A percentile compares a stretch with the other conserved stretches of the same genome.
These are phyloP conservation scores for Isatis tinctoria DNA, from an alignment of 345 rosid genomes.

Conservation along the genomic window DNA sequence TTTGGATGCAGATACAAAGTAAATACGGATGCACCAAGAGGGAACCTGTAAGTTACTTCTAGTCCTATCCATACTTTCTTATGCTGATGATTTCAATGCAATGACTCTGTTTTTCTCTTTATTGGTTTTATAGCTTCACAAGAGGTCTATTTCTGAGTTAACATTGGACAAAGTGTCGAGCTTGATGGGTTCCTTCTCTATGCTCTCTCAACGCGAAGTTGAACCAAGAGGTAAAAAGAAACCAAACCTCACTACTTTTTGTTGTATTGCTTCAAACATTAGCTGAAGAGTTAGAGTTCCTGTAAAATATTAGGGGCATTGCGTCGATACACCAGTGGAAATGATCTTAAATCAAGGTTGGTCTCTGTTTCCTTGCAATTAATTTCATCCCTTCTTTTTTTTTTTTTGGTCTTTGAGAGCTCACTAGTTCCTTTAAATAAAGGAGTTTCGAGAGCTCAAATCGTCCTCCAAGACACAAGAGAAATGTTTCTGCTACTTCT, in stretches of 20 bases:
- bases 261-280: background rate
- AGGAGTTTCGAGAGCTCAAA: slow-evolving; percentile 50
- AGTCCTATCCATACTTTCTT: background rate
- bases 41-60: slow-evolving; percentile 56
- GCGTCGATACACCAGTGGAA: slow-evolving; percentile 47
- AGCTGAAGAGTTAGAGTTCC: background rate
- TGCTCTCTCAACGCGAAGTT: slow-evolving; percentile 48
- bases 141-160: slow-evolving; percentile 71
- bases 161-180: slow-evolving; percentile 70
- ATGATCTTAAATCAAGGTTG: slow-evolving; percentile 69
- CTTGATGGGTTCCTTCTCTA: slow-evolving; percentile 69
- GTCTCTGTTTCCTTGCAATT: background rate
- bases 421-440: slow-evolving; percentile 18
- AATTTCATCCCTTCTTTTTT: background rate
- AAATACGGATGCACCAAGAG: slow-evolving; percentile 72
- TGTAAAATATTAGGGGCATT: slow-evolving; percentile 41
- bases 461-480: slow-evolving; percentile 50
- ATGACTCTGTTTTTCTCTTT: background rate
- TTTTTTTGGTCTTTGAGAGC: background rate
- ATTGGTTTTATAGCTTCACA: slow-evolving; percentile 46
- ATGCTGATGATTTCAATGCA: background rate
- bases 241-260: background rate
- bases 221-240: slow-evolving; percentile 44
- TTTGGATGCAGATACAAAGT: slow-evolving; percentile 67
- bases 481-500: slow-evolving; percentile 66